Conservation (phyloP, 371 early-diverging fungal genomes). For the Apophysomyces ossiformis region DNA sequence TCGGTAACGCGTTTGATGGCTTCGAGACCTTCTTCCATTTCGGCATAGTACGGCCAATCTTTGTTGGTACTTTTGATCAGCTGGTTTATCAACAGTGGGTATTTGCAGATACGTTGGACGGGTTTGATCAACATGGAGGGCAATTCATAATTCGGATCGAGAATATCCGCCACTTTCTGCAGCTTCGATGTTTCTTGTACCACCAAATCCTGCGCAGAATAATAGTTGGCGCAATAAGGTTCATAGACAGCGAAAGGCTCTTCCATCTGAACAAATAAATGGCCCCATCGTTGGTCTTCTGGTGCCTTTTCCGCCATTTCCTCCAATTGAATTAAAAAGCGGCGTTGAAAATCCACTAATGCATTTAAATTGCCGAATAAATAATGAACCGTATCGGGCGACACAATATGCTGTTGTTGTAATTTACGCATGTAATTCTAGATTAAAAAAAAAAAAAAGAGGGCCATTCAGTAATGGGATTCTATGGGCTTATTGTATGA, state of each 20-base stretch:
- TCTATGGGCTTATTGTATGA: not conserved
- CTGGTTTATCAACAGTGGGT: conserved; percentile 88
- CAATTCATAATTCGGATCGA: conserved; percentile 87
- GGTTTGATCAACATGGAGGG: conserved; percentile 96
- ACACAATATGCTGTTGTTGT: conserved; percentile 63
- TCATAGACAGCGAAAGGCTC: conserved; percentile 92
- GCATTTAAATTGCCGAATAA: conserved; percentile 93
- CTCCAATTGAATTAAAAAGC: conserved; percentile 92
- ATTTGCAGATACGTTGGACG: conserved; percentile 97
- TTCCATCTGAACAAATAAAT: conserved; percentile 78
- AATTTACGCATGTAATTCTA: conserved; percentile 67
- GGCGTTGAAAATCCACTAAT: conserved; percentile 94
- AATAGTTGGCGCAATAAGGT: conserved; percentile 93
- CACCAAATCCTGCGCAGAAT: conserved; percentile 71
- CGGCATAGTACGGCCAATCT: conserved; percentile 72
- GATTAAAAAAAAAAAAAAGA: conserved; percentile 12
- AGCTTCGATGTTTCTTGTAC: conserved; percentile 58
- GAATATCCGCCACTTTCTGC: conserved; percentile 63
- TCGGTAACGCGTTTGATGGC: conserved; percentile 89
- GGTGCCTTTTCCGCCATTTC: conserved; percentile 74
- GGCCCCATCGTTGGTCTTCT: conserved; percentile 88
- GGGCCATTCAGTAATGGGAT: no score
- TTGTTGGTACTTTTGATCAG: conserved; percentile 79
- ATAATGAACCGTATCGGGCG: conserved; percentile 75
- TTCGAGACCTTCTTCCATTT: conserved; percentile 78